Conservation (phyloP, 768 basidiomycete species). For the Harrya chromipes region DNA sequence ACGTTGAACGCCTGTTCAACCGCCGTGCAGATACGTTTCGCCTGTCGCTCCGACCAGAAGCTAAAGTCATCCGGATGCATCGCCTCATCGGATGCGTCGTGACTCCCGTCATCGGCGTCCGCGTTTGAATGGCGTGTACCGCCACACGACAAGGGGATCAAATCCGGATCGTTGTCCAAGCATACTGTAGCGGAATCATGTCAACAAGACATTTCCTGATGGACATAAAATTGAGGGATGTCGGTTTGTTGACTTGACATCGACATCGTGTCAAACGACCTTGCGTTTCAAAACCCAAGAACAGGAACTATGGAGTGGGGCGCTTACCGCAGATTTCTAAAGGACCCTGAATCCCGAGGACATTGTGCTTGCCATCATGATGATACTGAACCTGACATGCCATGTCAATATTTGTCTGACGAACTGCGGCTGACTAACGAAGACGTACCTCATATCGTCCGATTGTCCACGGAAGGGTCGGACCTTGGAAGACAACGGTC, state of each 20-base stretch:
- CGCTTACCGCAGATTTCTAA: slow-evolving; percentile 84
- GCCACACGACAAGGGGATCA: slow-evolving; percentile 72
- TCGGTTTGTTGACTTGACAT: slow-evolving; percentile 64
- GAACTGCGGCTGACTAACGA: background rate
- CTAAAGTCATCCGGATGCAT: slow-evolving; percentile 90
- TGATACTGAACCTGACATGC: slow-evolving; percentile 76
- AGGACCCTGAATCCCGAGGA: slow-evolving; percentile 81
- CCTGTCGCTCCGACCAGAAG: slow-evolving; percentile 90
- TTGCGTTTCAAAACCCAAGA: background rate
- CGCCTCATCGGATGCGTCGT: slow-evolving; percentile 29
- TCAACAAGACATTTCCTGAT: slow-evolving; percentile 66
- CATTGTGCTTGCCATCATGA: slow-evolving; percentile 97
- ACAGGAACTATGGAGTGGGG: background rate
- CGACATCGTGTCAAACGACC: background rate
- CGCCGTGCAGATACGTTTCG: slow-evolving; percentile 78
- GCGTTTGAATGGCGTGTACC: slow-evolving; percentile 22
- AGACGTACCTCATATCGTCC: slow-evolving; percentile 73
- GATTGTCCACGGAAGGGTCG: slow-evolving; percentile 80
- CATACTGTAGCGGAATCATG: slow-evolving; percentile 84
- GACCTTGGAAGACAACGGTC: slow-evolving; percentile 68
- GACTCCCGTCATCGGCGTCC: slow-evolving; percentile 7
- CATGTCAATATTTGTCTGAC: background rate
- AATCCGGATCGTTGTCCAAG: slow-evolving; percentile 79
- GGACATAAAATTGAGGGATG: slow-evolving; percentile 56
- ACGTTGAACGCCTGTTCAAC: slow-evolving; percentile 83